Percentiles rank a stretch among this genome's conserved stretches.
Conservation (phyloP, 768 basidiomycete genomes). For the Clathrus columnatus region DNA sequence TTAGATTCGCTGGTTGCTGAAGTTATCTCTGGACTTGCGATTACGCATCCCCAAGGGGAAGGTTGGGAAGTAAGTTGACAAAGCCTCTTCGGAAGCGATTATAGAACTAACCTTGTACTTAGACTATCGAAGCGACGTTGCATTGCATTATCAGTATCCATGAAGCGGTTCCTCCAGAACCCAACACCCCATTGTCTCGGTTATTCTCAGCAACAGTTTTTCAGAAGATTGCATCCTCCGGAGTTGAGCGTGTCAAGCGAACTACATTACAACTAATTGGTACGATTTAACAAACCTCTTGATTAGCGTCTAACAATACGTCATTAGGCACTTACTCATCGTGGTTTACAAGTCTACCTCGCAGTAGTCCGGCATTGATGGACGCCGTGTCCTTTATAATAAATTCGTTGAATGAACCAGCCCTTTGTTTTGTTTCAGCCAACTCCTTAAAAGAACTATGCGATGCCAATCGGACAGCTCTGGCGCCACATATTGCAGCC, state of each 20-base stretch:
- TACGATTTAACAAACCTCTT: constrained; percentile 23
- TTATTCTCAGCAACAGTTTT: constrained; percentile 71
- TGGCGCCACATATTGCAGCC: constrained; percentile 75
- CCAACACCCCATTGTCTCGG: constrained; percentile 44
- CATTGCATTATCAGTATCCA: constrained; percentile 83
- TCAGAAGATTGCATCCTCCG: constrained; percentile 52
- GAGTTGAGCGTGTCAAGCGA: constrained; percentile 56
- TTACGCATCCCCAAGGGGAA: constrained; percentile 29
- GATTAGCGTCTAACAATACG: neutral
- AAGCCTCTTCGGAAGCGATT: too few relatives aligned
- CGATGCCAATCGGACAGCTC: constrained; percentile 77
- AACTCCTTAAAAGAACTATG: constrained; percentile 79
- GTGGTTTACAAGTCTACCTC: constrained; percentile 59
- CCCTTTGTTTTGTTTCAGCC: constrained; percentile 63
- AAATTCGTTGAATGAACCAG: constrained; percentile 56
- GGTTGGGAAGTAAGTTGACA: constrained; percentile 66
- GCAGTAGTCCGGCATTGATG: constrained; percentile 38
- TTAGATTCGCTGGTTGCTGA: constrained; percentile 60
- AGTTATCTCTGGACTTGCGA: constrained; percentile 44
- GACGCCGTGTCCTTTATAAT: constrained; percentile 62
- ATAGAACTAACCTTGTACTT: constrained; percentile 3
- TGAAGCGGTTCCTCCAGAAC: constrained; percentile 67
- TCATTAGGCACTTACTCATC: constrained; percentile 60
- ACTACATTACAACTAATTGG: constrained; percentile 73
- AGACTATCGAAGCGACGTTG: constrained; percentile 83